Evolutionary conservation across 1,139 yeast genomes (phyloP), one percentile per base, ranked within the genome.

Genomic region (Komagataea norvegica): DNA sequence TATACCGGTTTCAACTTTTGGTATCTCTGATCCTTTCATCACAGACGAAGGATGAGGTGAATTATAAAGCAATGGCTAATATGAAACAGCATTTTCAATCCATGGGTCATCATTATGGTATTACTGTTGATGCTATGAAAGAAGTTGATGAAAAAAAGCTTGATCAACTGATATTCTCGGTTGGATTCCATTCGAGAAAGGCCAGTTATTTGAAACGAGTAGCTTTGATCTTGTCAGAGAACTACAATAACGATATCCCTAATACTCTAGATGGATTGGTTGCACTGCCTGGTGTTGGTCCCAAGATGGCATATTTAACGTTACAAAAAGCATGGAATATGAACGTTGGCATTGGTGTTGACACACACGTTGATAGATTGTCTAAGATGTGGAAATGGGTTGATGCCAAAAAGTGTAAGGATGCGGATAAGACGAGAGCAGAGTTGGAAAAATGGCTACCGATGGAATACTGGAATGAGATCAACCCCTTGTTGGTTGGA

Each of bases 41-140:
- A 0, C 97, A 89, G 52, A 91, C 97, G 1, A 87, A 84, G 54
- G 98, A 91, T 58, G 95, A 86, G 55, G 77, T 80, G 25, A 89
- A 85, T 47, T 84, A 70, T 37, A 70, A 69, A 31, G 95, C 94
- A 1, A 81, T 89, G 80, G 60, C 61, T 23, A 68, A 63, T 17
- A 61, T 89, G 45, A 79, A 86, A 34, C 47, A 54, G 41, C 40
- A 71, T 62, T 49, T 75, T 64, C 52, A 57, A 11, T 61, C 64
- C 0, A 59, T 55, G 38, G 46, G 71, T 45, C 37, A 62, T 41
- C 47, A 56, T 31, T 52, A 57, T 9, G 77, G 77, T 0, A 49
- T 72, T 2, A 67, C 70, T 11, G 42, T 70, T 7, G 61, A 65
- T 3, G 65, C 70, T 0, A 61, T 80, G n/a, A 53, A 70, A 21